Evolutionary conservation across 1,139 yeast genomes (phyloP).

Genomic region (Meyerozyma guilliermondii): DNA sequence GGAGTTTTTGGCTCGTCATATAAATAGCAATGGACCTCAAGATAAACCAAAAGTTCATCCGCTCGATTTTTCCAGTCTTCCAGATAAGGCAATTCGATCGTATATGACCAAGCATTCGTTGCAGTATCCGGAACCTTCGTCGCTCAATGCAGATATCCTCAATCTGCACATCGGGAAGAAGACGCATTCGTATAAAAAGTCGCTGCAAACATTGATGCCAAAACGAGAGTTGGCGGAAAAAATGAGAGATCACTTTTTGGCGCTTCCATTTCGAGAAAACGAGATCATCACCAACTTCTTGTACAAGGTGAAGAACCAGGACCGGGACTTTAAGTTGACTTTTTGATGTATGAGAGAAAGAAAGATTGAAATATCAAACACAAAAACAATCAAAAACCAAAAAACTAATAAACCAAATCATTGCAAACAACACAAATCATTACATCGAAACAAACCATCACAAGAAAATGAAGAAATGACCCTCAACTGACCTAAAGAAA

Average conservation of each 20-base stretch:
- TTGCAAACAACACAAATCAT: no score
- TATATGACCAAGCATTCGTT: conserved; percentile 51
- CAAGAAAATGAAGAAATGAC: no score
- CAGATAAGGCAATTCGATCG: conserved; percentile 49
- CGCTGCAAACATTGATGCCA: conserved; percentile 36
- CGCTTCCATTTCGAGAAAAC: conserved; percentile 63
- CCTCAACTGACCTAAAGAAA: no score
- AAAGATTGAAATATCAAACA: no score
- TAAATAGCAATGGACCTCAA: conserved; percentile 60
- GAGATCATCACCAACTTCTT: conserved; percentile 76
- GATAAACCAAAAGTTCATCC: conserved; percentile 47
- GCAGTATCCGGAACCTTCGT: conserved; percentile 46
- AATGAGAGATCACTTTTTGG: conserved; percentile 58
- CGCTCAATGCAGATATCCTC: conserved; percentile 57
- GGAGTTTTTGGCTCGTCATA: conserved; percentile 52
- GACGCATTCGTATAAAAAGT: conserved; percentile 43
- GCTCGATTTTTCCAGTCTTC: conserved; percentile 55
- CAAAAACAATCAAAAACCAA: no score
- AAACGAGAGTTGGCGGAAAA: conserved; percentile 52
- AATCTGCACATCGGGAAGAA: conserved; percentile 62
- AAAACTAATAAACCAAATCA: no score
- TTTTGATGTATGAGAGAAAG: conserved; percentile 11
- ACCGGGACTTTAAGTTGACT: conserved; percentile 40
- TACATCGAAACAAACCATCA: no score
- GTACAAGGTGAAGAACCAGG: conserved; percentile 68